A percentile compares a stretch with the other conserved stretches of the same genome.
phyloP scores from a whole-genome alignment of 805 yeast species.

The Saturnispora diversa region DNA sequence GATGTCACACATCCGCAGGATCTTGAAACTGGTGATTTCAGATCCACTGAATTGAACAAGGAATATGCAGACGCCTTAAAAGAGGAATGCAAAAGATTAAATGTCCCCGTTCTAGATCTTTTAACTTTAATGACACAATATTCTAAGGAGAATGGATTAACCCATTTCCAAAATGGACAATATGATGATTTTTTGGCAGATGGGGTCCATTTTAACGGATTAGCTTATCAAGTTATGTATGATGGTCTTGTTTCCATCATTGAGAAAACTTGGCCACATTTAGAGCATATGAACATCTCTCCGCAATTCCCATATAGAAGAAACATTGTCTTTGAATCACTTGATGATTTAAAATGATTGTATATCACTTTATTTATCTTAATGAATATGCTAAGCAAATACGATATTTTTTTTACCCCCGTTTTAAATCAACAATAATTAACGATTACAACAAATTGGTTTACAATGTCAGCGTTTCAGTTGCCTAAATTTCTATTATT shows the following conservation, averaged over 20 bases:
- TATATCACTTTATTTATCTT: not conserved
- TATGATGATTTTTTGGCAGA: slow-evolving; percentile 27
- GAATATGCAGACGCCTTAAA: slow-evolving; percentile 45
- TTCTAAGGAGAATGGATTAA: not conserved
- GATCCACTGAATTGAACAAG: slow-evolving; percentile 39
- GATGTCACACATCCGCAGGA: slow-evolving; percentile 29
- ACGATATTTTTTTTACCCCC: not conserved
- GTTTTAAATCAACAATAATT: not conserved
- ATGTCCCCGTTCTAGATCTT: slow-evolving; percentile 45
- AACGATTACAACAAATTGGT: too few relatives aligned
- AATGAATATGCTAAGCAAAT: not conserved
- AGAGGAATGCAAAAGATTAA: slow-evolving; percentile 36
- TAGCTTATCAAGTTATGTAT: slow-evolving; percentile 31
- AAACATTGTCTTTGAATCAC: slow-evolving; percentile 4
- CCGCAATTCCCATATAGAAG: slow-evolving; percentile 11
- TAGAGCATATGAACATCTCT: slow-evolving; percentile 4
- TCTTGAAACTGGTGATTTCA: slow-evolving; percentile 32
- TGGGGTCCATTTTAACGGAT: slow-evolving; percentile 37
- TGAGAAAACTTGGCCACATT: not conserved
- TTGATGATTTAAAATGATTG: slow-evolving; percentile 3
- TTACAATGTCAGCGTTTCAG: not conserved
- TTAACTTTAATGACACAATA: not conserved
- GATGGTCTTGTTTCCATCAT: slow-evolving; percentile 24
- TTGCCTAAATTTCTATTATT: slow-evolving; percentile 22
- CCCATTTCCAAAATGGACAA: not conserved